Percentiles rank a stretch among this genome's conserved stretches.
phyloP scores from a whole-genome alignment of 2,329 filamentous ascomycete species.

The Clonostachys sp. region DNA sequence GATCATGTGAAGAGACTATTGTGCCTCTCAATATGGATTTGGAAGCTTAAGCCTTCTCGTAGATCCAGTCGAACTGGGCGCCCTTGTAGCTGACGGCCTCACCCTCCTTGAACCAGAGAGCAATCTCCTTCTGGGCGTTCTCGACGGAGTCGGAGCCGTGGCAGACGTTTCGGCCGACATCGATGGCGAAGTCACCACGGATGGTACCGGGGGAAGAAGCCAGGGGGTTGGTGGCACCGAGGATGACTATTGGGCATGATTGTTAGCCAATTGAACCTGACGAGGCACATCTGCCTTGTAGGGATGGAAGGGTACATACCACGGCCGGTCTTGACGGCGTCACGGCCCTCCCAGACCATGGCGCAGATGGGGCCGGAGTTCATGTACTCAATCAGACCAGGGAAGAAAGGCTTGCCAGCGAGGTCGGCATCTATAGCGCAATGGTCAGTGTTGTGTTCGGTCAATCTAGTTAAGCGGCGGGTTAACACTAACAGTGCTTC shows the following conservation, averaged over 20 bases:
- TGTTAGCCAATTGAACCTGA: not conserved
- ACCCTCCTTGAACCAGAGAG: conserved; percentile 91
- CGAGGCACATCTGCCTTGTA: conserved; percentile 6
- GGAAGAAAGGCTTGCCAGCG: conserved; percentile 93
- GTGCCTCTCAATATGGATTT: not conserved
- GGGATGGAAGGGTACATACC: conserved; percentile 44
- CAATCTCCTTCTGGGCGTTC: conserved; percentile 99
- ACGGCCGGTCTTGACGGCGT: conserved; percentile 98
- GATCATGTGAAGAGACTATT: not conserved
- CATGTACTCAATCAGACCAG: conserved; percentile 86
- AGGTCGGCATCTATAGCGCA: conserved; percentile 69
- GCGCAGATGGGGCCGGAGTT: conserved; percentile 92
- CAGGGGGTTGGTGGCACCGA: conserved; percentile 98
- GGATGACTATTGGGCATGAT: conserved; percentile 55
- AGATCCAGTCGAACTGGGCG: conserved; percentile 88
- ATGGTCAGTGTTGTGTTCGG: conserved; percentile 14
- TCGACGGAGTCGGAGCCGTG: conserved; percentile 99
- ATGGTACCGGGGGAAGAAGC: conserved; percentile 95
- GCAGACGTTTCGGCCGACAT: conserved; percentile 92
- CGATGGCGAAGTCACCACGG: conserved; percentile 86
- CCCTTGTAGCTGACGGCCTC: conserved; percentile 85
- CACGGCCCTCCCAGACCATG: conserved; percentile 99
- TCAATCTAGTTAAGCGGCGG: conserved; percentile 1
- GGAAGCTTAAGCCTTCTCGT: conserved; percentile 70
- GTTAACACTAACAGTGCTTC: conserved; percentile 69